phyloP scores from a whole-genome alignment of 1,284 basidiomycete species.

The Chalciporus sp. region DNA sequence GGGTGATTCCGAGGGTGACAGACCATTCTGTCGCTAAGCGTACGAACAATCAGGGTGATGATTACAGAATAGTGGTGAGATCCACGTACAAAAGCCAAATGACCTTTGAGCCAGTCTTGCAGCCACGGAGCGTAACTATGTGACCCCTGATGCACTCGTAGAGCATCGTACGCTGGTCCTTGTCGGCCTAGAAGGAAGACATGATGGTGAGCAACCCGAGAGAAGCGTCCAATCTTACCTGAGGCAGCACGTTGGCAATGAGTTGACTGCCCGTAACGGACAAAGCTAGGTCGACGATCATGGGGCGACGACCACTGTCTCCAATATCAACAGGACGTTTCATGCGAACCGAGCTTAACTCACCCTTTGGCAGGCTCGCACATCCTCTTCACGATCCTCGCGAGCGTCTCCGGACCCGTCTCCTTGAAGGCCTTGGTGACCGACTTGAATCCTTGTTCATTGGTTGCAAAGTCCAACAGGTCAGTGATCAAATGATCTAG shows the following conservation, averaged over 20 bases:
- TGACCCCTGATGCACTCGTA: slow-evolving; percentile 84
- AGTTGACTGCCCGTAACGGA: slow-evolving; percentile 83
- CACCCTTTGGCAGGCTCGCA: slow-evolving; percentile 80
- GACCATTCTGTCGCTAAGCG: slow-evolving; percentile 52
- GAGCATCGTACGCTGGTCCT: slow-evolving; percentile 73
- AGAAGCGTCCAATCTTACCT: slow-evolving; percentile 42
- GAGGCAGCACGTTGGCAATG: slow-evolving; percentile 75
- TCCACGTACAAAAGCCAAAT: slow-evolving; percentile 82
- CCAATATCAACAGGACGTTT: slow-evolving; percentile 12
- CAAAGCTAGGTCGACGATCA: slow-evolving; percentile 79
- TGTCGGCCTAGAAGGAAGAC: slow-evolving; percentile 60
- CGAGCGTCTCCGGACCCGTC: slow-evolving; percentile 70
- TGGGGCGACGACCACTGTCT: slow-evolving; percentile 69
- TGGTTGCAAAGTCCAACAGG: slow-evolving; percentile 73
- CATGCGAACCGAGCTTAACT: slow-evolving; percentile 2
- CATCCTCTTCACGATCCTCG: slow-evolving; percentile 74
- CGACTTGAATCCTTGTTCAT: slow-evolving; percentile 81
- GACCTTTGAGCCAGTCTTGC: slow-evolving; percentile 84
- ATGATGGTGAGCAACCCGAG: slow-evolving; percentile 4
- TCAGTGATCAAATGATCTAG: slow-evolving; percentile 72
- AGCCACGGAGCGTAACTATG: slow-evolving; percentile 81
- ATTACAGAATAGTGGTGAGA: background rate
- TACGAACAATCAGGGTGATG: slow-evolving; percentile 9
- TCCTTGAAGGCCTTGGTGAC: slow-evolving; percentile 84
- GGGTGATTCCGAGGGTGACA: slow-evolving; percentile 19